Base-by-base conservation (phyloP, 108 stramenopile species). In the Hondaea fermentalgiana region DNA sequence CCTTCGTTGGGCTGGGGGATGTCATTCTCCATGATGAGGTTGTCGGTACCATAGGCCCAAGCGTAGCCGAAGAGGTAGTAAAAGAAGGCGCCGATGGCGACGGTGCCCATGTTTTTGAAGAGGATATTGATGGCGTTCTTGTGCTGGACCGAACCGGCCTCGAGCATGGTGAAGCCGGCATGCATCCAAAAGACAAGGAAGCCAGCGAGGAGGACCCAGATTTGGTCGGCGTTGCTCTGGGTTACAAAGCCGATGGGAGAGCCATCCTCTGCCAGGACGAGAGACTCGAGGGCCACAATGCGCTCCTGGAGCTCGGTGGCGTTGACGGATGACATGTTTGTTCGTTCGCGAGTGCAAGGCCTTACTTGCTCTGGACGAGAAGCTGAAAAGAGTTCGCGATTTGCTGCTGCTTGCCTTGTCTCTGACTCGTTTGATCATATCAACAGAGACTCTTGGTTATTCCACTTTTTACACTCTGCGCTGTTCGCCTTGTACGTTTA, bases 111-210 rank as follows among this genome's bases (percentile, higher is more conserved):
- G 90, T 93, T 93, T 90, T 93, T 92, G 87, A 92, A 25, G 49
- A 93, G 89, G 59, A 92, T 91, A 87, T 92, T 92, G 87, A 91
- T 87, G 10, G 91, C 89, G 57, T 94, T 95, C 93, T 93, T 94
- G 60, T 88, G 90, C 72, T 89, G 90, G 88, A 95, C 90, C 28
- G 91, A 92, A 23, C 95, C 95, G 28, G 93, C 94, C 57, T 94
- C 93, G 19, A 95, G 91, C 95, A 96, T 95, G 60, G 95, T 95
- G 90, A 97, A 97, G 2, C 96, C 96, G 14, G 90, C 88, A 88
- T 95, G 95, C 94, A 95, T 94, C 60, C 91, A 88, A 92, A 95
- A 95, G 47, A 95, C 94, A 42, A 94, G 89, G 19, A 92, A 49
- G 29, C 89, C 87, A 17, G 89, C 91, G 5, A 92, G 49, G 44